A percentile compares a stretch with the other conserved stretches of the same genome.
Conservation (phyloP, 1,284 basidiomycete species). For the Amylostereum chailletii region DNA sequence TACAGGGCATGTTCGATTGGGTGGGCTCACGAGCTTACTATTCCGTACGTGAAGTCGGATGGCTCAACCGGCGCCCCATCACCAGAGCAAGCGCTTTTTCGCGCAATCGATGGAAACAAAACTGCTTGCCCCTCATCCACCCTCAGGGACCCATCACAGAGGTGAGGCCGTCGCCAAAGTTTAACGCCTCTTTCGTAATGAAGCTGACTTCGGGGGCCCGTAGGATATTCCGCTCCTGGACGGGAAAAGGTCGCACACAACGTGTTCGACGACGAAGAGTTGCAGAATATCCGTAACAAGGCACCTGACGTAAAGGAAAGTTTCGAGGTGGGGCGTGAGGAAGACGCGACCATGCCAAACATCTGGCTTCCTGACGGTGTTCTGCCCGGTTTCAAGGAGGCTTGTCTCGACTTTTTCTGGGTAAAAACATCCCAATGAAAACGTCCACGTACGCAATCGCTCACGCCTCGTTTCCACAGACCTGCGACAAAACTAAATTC, state of each 20-base stretch:
- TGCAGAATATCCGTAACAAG: slow-evolving; percentile 25
- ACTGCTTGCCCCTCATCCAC: slow-evolving; percentile 47
- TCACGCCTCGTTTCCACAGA: slow-evolving; percentile 4
- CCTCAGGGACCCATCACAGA: slow-evolving; percentile 42
- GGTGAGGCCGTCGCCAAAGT: slow-evolving; percentile 22
- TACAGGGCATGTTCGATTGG: slow-evolving; percentile 46
- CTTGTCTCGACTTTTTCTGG: slow-evolving; percentile 46
- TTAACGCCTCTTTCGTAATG: not conserved
- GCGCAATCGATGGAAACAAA: slow-evolving; percentile 40
- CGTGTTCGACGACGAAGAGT: slow-evolving; percentile 29
- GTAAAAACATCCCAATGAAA: slow-evolving; percentile 15
- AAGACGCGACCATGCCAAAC: slow-evolving; percentile 38
- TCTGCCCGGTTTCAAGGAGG: slow-evolving; percentile 45
- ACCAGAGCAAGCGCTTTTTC: slow-evolving; percentile 44
- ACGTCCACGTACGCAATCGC: not conserved
- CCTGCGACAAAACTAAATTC: slow-evolving; percentile 36
- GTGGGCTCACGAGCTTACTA: slow-evolving; percentile 19
- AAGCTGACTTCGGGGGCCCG: not conserved
- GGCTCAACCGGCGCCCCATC: not conserved
- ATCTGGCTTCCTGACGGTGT: slow-evolving; percentile 50
- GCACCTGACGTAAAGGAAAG: slow-evolving; percentile 48
- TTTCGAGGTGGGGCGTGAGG: slow-evolving; percentile 46
- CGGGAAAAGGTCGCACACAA: slow-evolving; percentile 37
- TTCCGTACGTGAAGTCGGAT: not conserved
- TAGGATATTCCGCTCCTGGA: slow-evolving; percentile 41